Conservation (phyloP, 1,284 basidiomycete genomes). For the Flammula alnicola region DNA sequence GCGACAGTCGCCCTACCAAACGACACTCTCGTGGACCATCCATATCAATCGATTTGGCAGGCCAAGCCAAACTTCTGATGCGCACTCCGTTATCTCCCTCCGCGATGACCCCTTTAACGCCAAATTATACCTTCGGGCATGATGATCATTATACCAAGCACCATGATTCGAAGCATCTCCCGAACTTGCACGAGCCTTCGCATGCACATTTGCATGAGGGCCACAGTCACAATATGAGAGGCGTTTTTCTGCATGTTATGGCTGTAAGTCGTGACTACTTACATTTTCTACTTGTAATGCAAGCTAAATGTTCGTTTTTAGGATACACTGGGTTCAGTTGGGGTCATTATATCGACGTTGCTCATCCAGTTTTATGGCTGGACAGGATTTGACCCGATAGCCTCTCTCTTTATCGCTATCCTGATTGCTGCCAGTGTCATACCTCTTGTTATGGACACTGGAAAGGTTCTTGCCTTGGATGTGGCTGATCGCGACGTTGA, state of each 20-base stretch:
- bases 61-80: constrained; percentile 6
- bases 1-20: constrained; percentile 22
- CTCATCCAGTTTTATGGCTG: constrained; percentile 98
- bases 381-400: constrained; percentile 99
- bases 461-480: constrained; percentile 88
- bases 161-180: constrained; percentile 52
- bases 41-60: constrained; percentile 31
- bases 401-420: constrained; percentile 94
- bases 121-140: constrained; percentile 62
- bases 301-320: constrained; percentile 33
- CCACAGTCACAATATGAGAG: constrained; percentile 98
- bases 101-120: constrained; percentile 54
- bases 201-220: constrained; percentile 60
- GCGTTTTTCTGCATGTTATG: constrained; percentile 95
- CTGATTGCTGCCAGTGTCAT: constrained; percentile 95
- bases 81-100: constrained; percentile 18
- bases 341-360: constrained; percentile 97
- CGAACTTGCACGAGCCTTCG: constrained; percentile 59
- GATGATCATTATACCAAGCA: constrained; percentile 63
- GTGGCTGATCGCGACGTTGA: constrained; percentile 70
- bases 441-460: constrained; percentile 94
- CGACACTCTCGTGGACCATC: constrained; percentile 36
- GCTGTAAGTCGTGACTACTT: constrained; percentile 57
- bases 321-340: constrained; percentile 92
- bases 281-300: background rate